Evolutionary conservation across 106 monocot genomes (phyloP), one percentile per base, ranked within the genome.

Genomic region (Cymbidium sinense): DNA sequence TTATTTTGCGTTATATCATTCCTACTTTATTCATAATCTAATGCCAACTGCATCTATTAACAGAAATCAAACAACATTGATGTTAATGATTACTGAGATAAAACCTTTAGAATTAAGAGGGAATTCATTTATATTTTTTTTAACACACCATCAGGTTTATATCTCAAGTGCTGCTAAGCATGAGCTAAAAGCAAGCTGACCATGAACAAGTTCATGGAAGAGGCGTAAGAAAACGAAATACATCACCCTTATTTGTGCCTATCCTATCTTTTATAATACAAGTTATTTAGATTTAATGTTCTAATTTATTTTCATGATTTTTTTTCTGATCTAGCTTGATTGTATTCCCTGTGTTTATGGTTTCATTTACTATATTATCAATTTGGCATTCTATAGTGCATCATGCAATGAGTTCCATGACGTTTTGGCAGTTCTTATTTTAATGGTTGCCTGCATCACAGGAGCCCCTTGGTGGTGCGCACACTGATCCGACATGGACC

Each of bases 401-500:
- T 20, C 37, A 71, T 67, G 15, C n/a, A 33, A 33, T 71, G 71
- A 71, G 4, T 9, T 37, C 7, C 19, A 71, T 37, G 4, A 71
- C 29, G 20, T 71, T 71, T 71, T 20, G 21, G 71, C 19, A 36
- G 37, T 36, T 71, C 37, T 21, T 39, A 39, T 71, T 71, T 43
- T 20, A 27, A 52, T 74, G 18, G 12, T 30, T 34, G 64, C 3
- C 35, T 86, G 52, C 43, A 23, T 81, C 5, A 20, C 85, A 95
- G 95, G 95, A 95, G 85, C 95, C 93, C 71, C 86, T 95, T 76
- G 93, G 95, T 81, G 95, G 93, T 79, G 95, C 93, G 7, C 95
- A 95, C 62, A 85, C 83, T 39, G 95, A 95, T 76, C 90, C 92
- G 77, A 47, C 87, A 75, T 90, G 90, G 90, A 90, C 95, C 37